Percentiles rank a stretch among this genome's conserved stretches.
phyloP scores from a whole-genome alignment of 371 early-diverging fungal species.

The Parasitella parasitica region DNA sequence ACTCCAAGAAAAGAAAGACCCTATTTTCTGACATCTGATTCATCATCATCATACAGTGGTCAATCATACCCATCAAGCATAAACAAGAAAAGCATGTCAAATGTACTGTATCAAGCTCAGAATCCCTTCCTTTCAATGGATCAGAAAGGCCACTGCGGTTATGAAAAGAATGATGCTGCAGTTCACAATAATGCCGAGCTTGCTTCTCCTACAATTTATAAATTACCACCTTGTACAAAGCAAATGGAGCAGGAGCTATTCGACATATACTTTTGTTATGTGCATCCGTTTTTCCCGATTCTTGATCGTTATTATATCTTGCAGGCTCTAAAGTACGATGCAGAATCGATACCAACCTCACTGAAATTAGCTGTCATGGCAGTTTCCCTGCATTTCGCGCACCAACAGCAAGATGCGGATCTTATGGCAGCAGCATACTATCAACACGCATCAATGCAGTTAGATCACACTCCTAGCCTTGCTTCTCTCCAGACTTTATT shows the following conservation, averaged over 20 bases:
- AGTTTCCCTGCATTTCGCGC: conserved; percentile 3
- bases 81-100: neutral
- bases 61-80: neutral
- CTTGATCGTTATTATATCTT: conserved; percentile 17
- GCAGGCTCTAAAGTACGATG: neutral
- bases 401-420: neutral
- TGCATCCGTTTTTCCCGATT: conserved; percentile 67
- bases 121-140: conserved; percentile 18
- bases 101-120: neutral
- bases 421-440: conserved; percentile 9
- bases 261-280: conserved; percentile 59
- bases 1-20: neutral
- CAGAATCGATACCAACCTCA: neutral
- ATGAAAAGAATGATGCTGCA: conserved; percentile 12
- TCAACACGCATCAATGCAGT: conserved; percentile 3
- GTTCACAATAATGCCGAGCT: neutral
- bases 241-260: conserved; percentile 52
- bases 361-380: conserved; percentile 14
- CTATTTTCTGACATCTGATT: neutral
- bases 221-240: neutral
- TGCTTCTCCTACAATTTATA: neutral
- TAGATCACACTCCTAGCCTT: conserved; percentile 1
- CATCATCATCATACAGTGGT: neutral
- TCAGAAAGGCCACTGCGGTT: conserved; percentile 13
- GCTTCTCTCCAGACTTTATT: conserved; percentile 18